These are phyloP conservation scores for Phytophthora multivora DNA, from an alignment of 352 stramenopile species.

Conservation along the genomic window DNA sequence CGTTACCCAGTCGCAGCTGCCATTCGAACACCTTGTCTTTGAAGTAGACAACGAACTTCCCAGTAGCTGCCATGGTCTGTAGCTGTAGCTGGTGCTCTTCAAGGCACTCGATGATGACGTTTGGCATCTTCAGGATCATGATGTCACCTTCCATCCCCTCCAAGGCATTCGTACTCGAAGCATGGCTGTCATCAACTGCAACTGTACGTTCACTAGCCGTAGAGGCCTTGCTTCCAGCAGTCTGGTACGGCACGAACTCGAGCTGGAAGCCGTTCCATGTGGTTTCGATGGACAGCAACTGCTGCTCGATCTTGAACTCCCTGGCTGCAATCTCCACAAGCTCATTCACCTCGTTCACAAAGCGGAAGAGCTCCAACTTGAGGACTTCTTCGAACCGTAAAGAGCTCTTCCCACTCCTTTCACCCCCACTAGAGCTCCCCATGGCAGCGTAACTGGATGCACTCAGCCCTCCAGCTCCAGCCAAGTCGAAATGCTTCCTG, in stretches of 20 bases:
- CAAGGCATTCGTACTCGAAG: slow-evolving; percentile 7
- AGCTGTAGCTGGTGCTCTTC: slow-evolving; percentile 96
- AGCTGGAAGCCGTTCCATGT: slow-evolving; percentile 92
- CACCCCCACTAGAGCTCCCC: slow-evolving; percentile 4
- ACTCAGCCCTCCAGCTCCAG: slow-evolving; percentile 14
- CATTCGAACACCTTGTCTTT: slow-evolving; percentile 95
- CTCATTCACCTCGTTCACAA: slow-evolving; percentile 94
- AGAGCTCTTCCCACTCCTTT: slow-evolving; percentile 24
- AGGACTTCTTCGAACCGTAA: slow-evolving; percentile 94
- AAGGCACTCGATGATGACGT: slow-evolving; percentile 93
- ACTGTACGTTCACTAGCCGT: slow-evolving; percentile 1
- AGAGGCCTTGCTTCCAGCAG: slow-evolving; percentile 32
- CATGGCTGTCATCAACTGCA: not conserved
- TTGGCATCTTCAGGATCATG: slow-evolving; percentile 89
- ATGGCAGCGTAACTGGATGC: slow-evolving; percentile 23
- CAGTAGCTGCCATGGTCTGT: slow-evolving; percentile 96
- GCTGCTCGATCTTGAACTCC: slow-evolving; percentile 98
- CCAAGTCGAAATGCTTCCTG: slow-evolving; percentile 86
- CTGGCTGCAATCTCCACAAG: slow-evolving; percentile 94
- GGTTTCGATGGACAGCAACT: slow-evolving; percentile 92
- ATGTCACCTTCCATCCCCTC: slow-evolving; percentile 74
- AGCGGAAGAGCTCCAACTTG: slow-evolving; percentile 90
- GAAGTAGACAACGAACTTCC: slow-evolving; percentile 96
- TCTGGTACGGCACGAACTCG: slow-evolving; percentile 92
- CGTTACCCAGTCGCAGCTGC: slow-evolving; percentile 91